Base-by-base conservation (phyloP, 495 filamentous ascomycete genomes). In the Bombardia bombarda region DNA sequence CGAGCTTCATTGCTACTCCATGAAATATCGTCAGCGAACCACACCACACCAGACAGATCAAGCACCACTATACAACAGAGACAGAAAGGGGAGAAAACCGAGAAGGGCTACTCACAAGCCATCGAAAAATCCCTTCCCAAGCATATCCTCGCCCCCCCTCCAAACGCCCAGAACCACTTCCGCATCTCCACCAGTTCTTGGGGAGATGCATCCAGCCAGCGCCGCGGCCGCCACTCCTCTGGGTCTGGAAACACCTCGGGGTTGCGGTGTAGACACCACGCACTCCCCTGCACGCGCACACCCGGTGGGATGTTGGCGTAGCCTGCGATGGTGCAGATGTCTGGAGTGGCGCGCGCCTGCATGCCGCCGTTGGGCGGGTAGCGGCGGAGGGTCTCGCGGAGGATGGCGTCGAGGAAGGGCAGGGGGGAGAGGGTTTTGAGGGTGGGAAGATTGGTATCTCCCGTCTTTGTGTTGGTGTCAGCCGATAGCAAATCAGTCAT, bases 111-210 rank as follows among this genome's bases (percentile, higher is more conserved):
- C 38, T 40, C 38, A 40, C 38, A 40, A 1, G 30, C 3, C 22
- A 28, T 19, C 10, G 38, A 10, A 30, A 40, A 40, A 17, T 40
- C 4, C 13, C 20, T 40, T 1, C 38, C 38, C 4, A 30, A 10
- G 18, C 38, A 40, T n/a, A 40, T 40, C 22, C 38, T 26, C 38
- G 23, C 10, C 23, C 38, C 38, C 8, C 38, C 17, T n/a, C 38
- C 38, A 40, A 40, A 40, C 17, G 38, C 22, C 38, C 38, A 28
- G 38, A 40, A 40, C 38, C 38, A 40, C 24, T 20, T 28, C 25
- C 25, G 28, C 38, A 40, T 40, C 22, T 28, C 22, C 3, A 18
- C 18, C n/a, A 40, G 14, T 16, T 26, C 13, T 7, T 30, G 23
- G n/a, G 19, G 23, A 4, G 19, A 14, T 3, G 22, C 22, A 40